These are phyloP conservation scores for Echinochloa phyllopogon DNA, from an alignment of 176 grass and related monocot genomes.

Conservation along the genomic window DNA sequence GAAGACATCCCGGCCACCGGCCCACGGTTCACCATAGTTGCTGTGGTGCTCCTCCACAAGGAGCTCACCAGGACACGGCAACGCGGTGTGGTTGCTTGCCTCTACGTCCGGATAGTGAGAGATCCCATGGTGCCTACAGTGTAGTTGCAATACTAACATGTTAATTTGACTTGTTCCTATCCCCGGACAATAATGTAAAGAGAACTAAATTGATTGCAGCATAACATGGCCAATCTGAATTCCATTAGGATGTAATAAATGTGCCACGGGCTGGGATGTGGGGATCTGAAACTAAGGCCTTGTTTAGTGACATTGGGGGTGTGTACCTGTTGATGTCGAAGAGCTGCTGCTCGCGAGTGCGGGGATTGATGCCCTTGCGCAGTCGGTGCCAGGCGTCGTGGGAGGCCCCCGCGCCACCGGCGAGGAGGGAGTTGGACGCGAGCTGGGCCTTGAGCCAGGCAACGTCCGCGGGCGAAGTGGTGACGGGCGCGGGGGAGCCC, in stretches of 20 bases:
- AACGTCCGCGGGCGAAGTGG: conserved; percentile 68
- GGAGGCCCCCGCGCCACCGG: conserved; percentile 41
- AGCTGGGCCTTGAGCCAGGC: conserved; percentile 76
- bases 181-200: neutral
- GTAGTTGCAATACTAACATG: conserved; percentile 19
- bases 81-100: conserved; percentile 65
- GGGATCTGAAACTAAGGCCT: neutral
- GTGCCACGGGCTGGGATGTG: neutral
- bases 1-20: conserved; percentile 80
- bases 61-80: conserved; percentile 76
- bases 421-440: conserved; percentile 66
- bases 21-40: conserved; percentile 95
- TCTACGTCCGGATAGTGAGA: conserved; percentile 69
- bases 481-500: conserved; percentile 41
- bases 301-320: neutral
- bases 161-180: neutral
- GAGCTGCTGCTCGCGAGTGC: conserved; percentile 81
- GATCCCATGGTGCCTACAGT: conserved; percentile 79
- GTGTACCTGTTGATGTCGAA: conserved; percentile 78
- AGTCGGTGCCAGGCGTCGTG: conserved; percentile 63
- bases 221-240: neutral
- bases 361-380: conserved; percentile 97
- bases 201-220: neutral
- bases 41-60: conserved; percentile 99
- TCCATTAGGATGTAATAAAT: neutral